Evolutionary conservation across 2,329 filamentous ascomycete species (phyloP).

Genomic region (Furcasterigmium sp.): DNA sequence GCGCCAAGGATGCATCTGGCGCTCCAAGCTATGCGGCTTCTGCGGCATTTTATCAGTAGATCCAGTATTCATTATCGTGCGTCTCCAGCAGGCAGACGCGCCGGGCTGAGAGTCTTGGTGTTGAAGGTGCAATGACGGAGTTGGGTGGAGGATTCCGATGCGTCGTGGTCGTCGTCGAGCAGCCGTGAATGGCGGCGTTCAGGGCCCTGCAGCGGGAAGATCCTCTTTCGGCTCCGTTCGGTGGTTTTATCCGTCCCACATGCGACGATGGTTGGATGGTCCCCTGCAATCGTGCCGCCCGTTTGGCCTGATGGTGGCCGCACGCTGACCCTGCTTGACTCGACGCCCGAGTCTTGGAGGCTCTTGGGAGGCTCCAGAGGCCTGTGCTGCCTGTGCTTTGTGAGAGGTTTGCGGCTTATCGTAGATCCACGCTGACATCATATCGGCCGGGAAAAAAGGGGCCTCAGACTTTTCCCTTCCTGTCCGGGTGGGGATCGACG

Average conservation of each 20-base stretch:
- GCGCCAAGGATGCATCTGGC: too few species aligned
- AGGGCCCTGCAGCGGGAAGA: not conserved
- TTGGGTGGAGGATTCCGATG: not conserved
- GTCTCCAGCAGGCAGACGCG: conserved; percentile 13
- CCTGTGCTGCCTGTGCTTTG: too few species aligned
- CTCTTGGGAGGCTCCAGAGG: not conserved
- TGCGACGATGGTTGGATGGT: not conserved
- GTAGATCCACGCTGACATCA: conserved; percentile 1
- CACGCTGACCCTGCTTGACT: too few species aligned
- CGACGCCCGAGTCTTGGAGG: not conserved
- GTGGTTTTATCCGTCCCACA: not conserved
- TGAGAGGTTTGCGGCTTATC: not conserved
- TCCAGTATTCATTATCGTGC: conserved; percentile 21
- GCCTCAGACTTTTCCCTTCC: not conserved
- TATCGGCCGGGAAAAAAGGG: not conserved
- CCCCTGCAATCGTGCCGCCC: too few species aligned
- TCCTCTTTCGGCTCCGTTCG: not conserved
- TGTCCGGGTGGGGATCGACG: conserved; percentile 2
- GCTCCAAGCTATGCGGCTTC: conserved; percentile 18
- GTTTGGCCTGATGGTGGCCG: too few species aligned
- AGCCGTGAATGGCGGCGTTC: not conserved
- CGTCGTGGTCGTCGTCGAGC: not conserved
- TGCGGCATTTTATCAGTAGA: conserved; percentile 23
- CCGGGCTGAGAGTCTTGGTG: not conserved
- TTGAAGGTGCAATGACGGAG: not conserved